Evolutionary conservation across 305 asterid species (phyloP).

Genomic region (Plantago coronopus): DNA sequence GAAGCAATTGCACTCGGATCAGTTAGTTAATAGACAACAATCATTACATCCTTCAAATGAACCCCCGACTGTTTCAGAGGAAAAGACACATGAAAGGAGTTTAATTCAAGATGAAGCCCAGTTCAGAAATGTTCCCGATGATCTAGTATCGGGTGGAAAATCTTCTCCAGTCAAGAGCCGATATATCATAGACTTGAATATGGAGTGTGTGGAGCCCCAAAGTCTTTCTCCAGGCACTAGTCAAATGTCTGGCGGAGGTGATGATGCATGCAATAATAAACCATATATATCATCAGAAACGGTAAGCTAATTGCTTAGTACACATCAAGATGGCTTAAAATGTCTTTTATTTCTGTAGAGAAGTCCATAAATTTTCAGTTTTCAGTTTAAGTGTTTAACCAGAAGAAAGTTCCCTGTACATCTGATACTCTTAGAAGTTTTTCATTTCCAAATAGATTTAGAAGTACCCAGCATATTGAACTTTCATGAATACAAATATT

Average conservation of each 20-base stretch:
- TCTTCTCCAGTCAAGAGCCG: conserved; percentile 31
- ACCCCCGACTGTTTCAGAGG: conserved; percentile 29
- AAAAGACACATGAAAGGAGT: conserved; percentile 25
- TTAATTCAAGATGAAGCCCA: conserved; percentile 28
- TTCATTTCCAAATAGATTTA: neutral
- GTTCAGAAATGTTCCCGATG: conserved; percentile 26
- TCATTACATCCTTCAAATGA: conserved; percentile 24
- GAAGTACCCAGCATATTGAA: neutral
- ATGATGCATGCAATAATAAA: conserved; percentile 16
- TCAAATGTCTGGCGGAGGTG: conserved; percentile 26
- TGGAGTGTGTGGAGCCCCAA: conserved; percentile 27
- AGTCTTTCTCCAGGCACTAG: conserved; percentile 27
- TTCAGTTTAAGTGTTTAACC: neutral
- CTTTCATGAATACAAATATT: conserved; percentile 18
- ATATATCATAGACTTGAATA: conserved; percentile 33
- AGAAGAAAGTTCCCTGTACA: neutral
- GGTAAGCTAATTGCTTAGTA: conserved; percentile 23
- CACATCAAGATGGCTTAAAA: neutral
- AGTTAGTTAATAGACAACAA: conserved; percentile 32
- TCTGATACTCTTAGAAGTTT: neutral
- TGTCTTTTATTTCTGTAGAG: neutral
- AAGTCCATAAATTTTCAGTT: neutral
- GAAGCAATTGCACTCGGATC: conserved; percentile 28
- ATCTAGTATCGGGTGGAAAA: conserved; percentile 26
- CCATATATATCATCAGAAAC: conserved; percentile 28